Evolutionary conservation across 2,329 filamentous ascomycete genomes (phyloP).

Genomic region (Aspergillus sp.): DNA sequence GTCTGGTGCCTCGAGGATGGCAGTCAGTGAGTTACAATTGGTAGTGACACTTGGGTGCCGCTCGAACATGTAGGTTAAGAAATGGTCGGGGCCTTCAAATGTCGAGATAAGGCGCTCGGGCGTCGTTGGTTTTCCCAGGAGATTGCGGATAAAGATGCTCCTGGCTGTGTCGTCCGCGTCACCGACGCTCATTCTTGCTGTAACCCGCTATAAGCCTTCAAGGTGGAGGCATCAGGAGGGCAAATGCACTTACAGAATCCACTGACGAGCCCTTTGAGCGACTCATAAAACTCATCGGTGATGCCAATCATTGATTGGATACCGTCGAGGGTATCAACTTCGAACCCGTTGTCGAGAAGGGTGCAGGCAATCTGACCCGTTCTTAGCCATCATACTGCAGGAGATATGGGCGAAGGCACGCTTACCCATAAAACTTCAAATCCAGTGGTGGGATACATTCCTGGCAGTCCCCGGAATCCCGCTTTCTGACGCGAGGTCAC

Average conservation of each 20-base stretch:
- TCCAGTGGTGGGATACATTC: constrained; percentile 26
- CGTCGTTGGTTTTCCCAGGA: not conserved
- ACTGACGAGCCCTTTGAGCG: not conserved
- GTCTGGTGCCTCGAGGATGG: not conserved
- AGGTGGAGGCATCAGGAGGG: not conserved
- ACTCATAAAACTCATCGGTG: not conserved
- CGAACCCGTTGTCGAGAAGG: not conserved
- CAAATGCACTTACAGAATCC: not conserved
- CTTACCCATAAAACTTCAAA: constrained; percentile 29
- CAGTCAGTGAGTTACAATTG: constrained; percentile 3
- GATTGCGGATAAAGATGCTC: not conserved
- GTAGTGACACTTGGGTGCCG: not conserved
- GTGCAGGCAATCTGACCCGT: not conserved
- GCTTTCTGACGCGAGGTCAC: constrained; percentile 14
- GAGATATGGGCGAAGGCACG: not conserved
- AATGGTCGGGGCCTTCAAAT: constrained; percentile 2
- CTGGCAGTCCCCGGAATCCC: constrained; percentile 19
- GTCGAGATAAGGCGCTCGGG: not conserved
- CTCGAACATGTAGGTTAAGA: constrained; percentile 1
- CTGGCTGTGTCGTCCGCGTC: constrained; percentile 7
- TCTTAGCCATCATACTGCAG: not conserved
- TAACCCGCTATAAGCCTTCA: not conserved
- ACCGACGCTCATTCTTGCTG: not conserved
- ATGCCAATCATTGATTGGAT: not conserved
- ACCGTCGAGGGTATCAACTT: not conserved